Percentiles rank a stretch among this genome's conserved stretches.
These are phyloP conservation scores for Ganoderma sp. DNA, from an alignment of 1,284 basidiomycete genomes.

Conservation along the genomic window DNA sequence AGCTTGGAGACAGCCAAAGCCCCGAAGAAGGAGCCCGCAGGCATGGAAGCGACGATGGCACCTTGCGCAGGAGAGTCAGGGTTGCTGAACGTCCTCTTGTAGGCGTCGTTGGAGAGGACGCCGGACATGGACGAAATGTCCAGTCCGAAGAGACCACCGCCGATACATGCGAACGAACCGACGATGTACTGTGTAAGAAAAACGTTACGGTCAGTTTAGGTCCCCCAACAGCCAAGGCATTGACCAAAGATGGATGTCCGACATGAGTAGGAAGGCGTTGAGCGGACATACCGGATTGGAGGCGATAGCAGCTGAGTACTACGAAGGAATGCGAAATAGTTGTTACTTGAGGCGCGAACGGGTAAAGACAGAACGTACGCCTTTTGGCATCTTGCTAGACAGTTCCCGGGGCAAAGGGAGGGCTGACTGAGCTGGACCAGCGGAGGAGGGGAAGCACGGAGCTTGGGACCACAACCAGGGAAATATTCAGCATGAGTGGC, in stretches of 20 bases:
- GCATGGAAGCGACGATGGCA: conserved; percentile 80
- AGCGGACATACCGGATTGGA: conserved; percentile 43
- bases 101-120: conserved; percentile 68
- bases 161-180: conserved; percentile 81
- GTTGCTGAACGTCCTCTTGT: conserved; percentile 54
- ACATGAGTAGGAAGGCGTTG: background rate
- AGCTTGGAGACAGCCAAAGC: conserved; percentile 65
- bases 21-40: conserved; percentile 70
- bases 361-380: conserved; percentile 31
- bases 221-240: background rate
- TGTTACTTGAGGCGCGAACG: background rate
- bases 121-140: conserved; percentile 86
- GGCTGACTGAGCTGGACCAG: conserved; percentile 19
- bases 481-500: background rate
- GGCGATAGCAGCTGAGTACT: conserved; percentile 48
- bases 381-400: conserved; percentile 39
- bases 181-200: conserved; percentile 55
- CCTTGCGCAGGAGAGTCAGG: conserved; percentile 66
- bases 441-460: conserved; percentile 24
- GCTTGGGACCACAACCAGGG: conserved; percentile 23
- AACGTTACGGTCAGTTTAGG: background rate
- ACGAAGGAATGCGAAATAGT: background rate
- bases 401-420: conserved; percentile 14
- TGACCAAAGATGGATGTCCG: background rate
- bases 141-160: conserved; percentile 77